Evolutionary conservation across 129 eudicot species (phyloP), one percentile per base, ranked within the genome.

Genomic region (Saussurea involucrata): DNA sequence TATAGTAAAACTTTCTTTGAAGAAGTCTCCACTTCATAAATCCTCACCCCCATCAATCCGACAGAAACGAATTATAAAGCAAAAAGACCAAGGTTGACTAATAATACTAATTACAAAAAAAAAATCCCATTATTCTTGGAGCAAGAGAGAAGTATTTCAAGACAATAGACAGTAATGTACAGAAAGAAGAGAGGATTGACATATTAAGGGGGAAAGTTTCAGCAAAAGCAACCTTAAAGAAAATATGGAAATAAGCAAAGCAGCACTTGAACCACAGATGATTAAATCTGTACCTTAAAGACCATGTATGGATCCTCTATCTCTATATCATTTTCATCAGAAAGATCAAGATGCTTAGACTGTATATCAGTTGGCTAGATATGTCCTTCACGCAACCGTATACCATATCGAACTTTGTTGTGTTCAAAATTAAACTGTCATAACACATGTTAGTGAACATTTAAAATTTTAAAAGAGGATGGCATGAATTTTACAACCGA

Each of bases 381-480:
- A 74, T 96, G 95, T 27, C 97, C 98, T 83, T 94, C 93, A 71
- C 89, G 88, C 78, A 93, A 63, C 81, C 98, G 83, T 73, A 91
- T 93, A 75, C 68, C 91, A 33, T 97, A 94, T 77, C 98, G 83
- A 68, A 90, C 83, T 82, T 94, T 94, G 85, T 96, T 94, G 89
- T 94, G 98, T 85, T 91, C 97, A 78, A 94, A 94, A 83, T 94
- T 97, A 63, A 94, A 94, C 98, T 92, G 93, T 46, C 66, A n/a
- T n/a, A 61, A 58, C 66, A 82, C 60, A 85, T 61, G 85, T 70
- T 27, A 78, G 75, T 22, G 65, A 44, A 57, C 63, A 55, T 64
- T 32, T n/a, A 27, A n/a, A 68, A 58, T 36, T 34, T 29, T 6
- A 46, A 17, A 31, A 74, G 6, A 68, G n/a, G n/a, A n/a, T n/a